phyloP scores from a whole-genome alignment of 805 yeast species.

The Starmerella lactis-condensi region DNA sequence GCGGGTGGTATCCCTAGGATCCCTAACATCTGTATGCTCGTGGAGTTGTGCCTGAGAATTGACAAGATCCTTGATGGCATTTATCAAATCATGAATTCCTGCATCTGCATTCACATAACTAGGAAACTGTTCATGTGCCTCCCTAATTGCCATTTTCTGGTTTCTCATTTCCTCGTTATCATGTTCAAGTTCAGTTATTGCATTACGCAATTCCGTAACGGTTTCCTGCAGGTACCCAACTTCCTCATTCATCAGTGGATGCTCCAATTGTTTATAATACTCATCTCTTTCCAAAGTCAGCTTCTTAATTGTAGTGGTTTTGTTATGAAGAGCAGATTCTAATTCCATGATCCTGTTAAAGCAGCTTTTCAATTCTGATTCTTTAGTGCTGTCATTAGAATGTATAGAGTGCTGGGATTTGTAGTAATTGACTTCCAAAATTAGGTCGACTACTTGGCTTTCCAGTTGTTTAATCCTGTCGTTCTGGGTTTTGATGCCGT shows the following conservation, averaged over 20 bases:
- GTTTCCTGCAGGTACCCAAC: constrained; percentile 3
- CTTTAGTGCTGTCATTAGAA: too few relatives aligned
- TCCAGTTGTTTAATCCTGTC: too few relatives aligned
- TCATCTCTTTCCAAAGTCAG: constrained; percentile 3
- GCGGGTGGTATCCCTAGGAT: too few relatives aligned
- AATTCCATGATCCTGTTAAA: too few relatives aligned
- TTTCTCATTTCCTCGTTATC: neutral
- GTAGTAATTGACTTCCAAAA: too few relatives aligned
- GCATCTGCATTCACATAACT: constrained; percentile 3
- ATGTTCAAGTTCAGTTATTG: constrained; percentile 6
- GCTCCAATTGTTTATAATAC: neutral
- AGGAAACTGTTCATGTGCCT: constrained; percentile 6
- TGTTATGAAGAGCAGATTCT: constrained; percentile 8
- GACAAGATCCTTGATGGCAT: neutral
- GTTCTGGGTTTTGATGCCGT: too few relatives aligned
- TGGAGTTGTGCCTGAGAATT: neutral
- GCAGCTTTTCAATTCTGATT: too few relatives aligned
- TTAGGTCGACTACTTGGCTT: too few relatives aligned
- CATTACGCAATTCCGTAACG: constrained; percentile 5
- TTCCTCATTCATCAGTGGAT: neutral
- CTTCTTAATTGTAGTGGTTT: constrained; percentile 6
- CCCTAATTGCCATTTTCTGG: neutral
- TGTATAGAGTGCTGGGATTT: too few relatives aligned
- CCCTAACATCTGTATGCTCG: neutral
- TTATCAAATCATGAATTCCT: constrained; percentile 2